Base-by-base conservation (phyloP, 495 filamentous ascomycete genomes). In the Xylaria longipes region DNA sequence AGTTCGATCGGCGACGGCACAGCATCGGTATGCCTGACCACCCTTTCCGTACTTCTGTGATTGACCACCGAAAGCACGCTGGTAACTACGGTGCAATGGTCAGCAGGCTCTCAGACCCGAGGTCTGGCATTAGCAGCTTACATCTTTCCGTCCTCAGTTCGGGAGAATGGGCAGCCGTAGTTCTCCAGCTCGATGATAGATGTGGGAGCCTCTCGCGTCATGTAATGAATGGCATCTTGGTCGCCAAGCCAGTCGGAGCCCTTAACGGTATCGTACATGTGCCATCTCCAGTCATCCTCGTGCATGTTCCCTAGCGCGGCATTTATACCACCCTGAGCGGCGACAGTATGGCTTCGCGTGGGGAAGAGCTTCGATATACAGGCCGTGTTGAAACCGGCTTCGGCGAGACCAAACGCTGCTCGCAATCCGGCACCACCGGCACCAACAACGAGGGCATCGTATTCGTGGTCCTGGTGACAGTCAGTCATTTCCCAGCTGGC, bases 241-340 rank as follows among this genome's bases (percentile, higher is more conserved):
- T 98, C 95, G 81, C 95, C 95, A 41, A 98, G 89, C 95, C 95
- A 98, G 87, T 98, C 95, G 67, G 93, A 97, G 76, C 95, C 95
- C 87, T 98, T 98, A 72, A 98, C 95, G 58, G 95, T 98, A 83
- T 98, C 95, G 87, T 98, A 98, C 95, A 98, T 98, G 86, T 98
- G 95, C 95, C 95, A 98, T 83, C 95, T 91, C 95, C 95, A 98
- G 86, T 98, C 95, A 82, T 98, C 95, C 83, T 87, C 86, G 84
- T 89, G 85, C 86, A 88, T 88, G 80, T 98, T 98, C 82, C 95
- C 95, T 74, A 98, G 89, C 57, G 95, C 95, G 74, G 95, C 95
- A 84, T 97, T 97, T 85, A 97, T 97, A 75, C 94, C 94, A 74
- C 93, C 93, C 80, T 95, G 93, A 39, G 95, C 95, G 60, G 95